Evolutionary conservation across 129 eudicot genomes (phyloP).

Genomic region (Chrysanthemum seticuspe): DNA sequence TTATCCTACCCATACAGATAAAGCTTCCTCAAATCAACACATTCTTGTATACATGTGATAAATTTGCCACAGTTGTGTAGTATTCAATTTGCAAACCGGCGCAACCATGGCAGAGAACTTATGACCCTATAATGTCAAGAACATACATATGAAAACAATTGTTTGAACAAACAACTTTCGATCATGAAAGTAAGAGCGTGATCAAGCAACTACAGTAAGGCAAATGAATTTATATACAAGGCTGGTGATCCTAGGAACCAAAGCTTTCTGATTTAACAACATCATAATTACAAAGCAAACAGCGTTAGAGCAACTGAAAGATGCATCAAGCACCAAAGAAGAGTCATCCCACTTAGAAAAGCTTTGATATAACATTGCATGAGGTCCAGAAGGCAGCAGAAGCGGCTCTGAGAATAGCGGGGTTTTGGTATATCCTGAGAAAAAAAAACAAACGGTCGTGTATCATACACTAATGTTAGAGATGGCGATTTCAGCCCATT

Average conservation of each 20-base stretch:
- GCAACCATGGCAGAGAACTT: no score
- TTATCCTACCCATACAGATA: no score
- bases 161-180: constrained; percentile 21
- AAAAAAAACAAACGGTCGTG: background rate
- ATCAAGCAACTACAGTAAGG: constrained; percentile 23
- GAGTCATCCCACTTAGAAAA: constrained; percentile 39
- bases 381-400: constrained; percentile 99
- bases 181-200: constrained; percentile 10
- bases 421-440: constrained; percentile 90
- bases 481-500: background rate
- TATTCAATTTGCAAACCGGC: no score
- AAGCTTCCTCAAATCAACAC: no score
- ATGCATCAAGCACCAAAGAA: constrained; percentile 20
- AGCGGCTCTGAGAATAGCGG: constrained; percentile 83
- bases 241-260: constrained; percentile 21
- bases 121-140: background rate
- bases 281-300: constrained; percentile 25
- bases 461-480: background rate
- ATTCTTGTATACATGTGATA: no score
- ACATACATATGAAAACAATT: background rate
- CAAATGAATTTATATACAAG: constrained; percentile 38
- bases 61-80: no score
- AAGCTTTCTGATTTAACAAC: background rate
- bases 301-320: constrained; percentile 20
- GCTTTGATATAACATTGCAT: constrained; percentile 87